A percentile compares a stretch with the other conserved stretches of the same genome.
phyloP scores from a whole-genome alignment of 2,329 filamentous ascomycete species.

The Purpureocillium takamizusanense region DNA sequence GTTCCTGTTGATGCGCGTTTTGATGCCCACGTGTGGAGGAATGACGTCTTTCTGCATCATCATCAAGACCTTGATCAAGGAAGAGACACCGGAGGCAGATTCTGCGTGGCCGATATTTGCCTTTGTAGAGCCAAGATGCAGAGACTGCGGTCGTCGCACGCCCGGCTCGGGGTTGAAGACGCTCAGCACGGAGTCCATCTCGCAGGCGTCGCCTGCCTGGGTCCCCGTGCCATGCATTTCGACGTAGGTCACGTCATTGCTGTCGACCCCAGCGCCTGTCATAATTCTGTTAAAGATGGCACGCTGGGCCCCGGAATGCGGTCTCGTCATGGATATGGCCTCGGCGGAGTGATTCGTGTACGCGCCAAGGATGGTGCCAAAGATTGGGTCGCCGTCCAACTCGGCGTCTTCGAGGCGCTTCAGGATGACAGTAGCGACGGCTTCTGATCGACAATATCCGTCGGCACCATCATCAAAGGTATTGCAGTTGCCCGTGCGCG shows the following conservation, averaged over 20 bases:
- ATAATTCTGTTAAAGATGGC: constrained; percentile 60
- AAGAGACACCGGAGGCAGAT: constrained; percentile 49
- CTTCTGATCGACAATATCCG: constrained; percentile 75
- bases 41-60: constrained; percentile 56
- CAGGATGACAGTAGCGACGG: constrained; percentile 63
- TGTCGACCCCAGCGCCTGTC: constrained; percentile 61
- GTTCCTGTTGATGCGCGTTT: constrained; percentile 50
- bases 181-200: constrained; percentile 69
- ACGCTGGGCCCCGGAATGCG: constrained; percentile 68
- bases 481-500: constrained; percentile 46
- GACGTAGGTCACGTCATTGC: constrained; percentile 70
- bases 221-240: constrained; percentile 92
- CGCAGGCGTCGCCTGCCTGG: constrained; percentile 74
- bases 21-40: constrained; percentile 60
- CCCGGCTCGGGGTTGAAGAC: constrained; percentile 39
- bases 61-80: constrained; percentile 54
- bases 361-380: constrained; percentile 67
- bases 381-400: constrained; percentile 64
- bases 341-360: constrained; percentile 77
- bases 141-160: constrained; percentile 33
- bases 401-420: constrained; percentile 75
- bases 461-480: constrained; percentile 75
- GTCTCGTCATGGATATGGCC: constrained; percentile 74
- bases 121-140: constrained; percentile 57
- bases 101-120: constrained; percentile 58